Conservation (phyloP, 169 alveolate species). For the Babesia microti region DNA sequence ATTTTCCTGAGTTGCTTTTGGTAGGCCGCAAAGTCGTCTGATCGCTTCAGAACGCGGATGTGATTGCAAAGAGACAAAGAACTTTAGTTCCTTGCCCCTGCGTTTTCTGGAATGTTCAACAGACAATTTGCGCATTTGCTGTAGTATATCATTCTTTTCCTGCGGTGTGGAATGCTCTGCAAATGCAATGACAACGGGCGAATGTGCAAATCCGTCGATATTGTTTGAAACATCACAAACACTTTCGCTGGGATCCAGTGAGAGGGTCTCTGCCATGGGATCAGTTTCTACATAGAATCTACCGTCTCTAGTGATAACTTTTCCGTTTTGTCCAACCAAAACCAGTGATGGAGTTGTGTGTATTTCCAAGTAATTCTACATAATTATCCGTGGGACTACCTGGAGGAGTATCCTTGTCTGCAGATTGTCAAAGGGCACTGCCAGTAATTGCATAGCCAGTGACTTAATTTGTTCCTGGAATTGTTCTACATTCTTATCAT, state of each 20-base stretch:
- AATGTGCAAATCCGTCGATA: constrained; percentile 34
- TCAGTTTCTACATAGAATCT: constrained; percentile 37
- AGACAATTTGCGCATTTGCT: constrained; percentile 23
- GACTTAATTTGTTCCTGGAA: constrained; percentile 23
- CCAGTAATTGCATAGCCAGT: constrained; percentile 20
- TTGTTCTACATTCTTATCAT: constrained; percentile 10
- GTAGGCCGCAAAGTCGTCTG: constrained; percentile 15
- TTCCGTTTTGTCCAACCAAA: constrained; percentile 38
- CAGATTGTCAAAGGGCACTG: constrained; percentile 21
- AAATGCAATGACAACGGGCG: constrained; percentile 32
- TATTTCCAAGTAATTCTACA: constrained; percentile 26
- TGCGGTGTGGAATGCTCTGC: constrained; percentile 18
- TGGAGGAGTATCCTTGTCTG: constrained; percentile 12
- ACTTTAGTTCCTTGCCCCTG: constrained; percentile 28
- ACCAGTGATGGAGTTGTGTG: constrained; percentile 17
- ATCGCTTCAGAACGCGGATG: constrained; percentile 23
- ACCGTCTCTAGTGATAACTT: constrained; percentile 26
- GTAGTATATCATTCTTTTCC: constrained; percentile 9
- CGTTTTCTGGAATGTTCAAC: constrained; percentile 12
- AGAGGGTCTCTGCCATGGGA: constrained; percentile 16
- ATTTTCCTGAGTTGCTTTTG: constrained; percentile 1
- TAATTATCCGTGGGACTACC: no score
- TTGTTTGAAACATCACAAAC: constrained; percentile 31
- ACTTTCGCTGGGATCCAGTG: constrained; percentile 15
- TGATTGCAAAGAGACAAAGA: constrained; percentile 20